Evolutionary conservation across 306 rosid genomes (phyloP), one percentile per base, ranked within the genome.

Genomic region (Prosopis cineraria): DNA sequence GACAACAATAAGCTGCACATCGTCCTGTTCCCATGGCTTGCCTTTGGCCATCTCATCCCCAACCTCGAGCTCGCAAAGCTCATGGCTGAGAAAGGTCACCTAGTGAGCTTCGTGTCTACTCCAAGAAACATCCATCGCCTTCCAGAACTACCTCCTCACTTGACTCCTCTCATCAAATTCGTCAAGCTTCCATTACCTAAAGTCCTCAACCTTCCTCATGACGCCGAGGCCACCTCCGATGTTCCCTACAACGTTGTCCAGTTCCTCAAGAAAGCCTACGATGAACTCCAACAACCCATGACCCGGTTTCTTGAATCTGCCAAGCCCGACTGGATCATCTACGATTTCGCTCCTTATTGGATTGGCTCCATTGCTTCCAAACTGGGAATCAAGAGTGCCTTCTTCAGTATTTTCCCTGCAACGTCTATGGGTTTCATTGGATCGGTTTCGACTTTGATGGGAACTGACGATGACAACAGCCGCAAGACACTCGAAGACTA

Each of bases 271-370:
- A 53, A 53, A 53, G 62, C 62, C 30, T 53, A 53, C 62, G 62
- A 53, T 24, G 30, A 24, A 4, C 62, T 53, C 14, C 62, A 53
- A 53, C 41, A 60, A 5, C 72, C 80, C 0, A 3, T 60, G 22
- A 64, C 45, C 2, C 27, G 6, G 5, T 64, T 64, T 17, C 69
- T 64, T 3, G 39, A 64, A 64, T 64, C 83, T 22, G 76, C 81
- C 19, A 64, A 73, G 10, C 79, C 78, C 0, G 88, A 88, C 3
- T 88, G 64, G 64, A 56, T 56, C 33, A 4, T 56, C 19, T 24
- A 56, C 6, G 63, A 56, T 19, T 56, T 56, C 25, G 63, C 63
- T 56, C 62, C 62, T 20, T 55, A 55, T 24, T 55, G 62, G 62
- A 24, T 55, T 10, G 62, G 31, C 0, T 11, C 63, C 63, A 56